A percentile compares a stretch with the other conserved stretches of the same genome.
Conservation (phyloP, 345 rosid species). For the Dipteronia dyeriana region DNA sequence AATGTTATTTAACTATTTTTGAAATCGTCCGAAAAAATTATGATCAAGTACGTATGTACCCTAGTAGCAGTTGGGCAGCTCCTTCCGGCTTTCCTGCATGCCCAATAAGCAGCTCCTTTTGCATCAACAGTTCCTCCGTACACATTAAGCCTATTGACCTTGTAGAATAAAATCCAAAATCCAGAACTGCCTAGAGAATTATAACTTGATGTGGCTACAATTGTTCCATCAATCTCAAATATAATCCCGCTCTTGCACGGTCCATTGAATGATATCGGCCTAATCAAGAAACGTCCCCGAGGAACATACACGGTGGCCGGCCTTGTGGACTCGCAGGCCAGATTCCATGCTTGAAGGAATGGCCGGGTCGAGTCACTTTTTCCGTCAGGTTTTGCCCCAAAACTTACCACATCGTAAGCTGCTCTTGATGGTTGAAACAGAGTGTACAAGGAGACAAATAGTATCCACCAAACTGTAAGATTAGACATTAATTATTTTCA, state of each 20-base stretch:
- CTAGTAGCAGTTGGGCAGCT: conserved; percentile 30
- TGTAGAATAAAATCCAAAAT: conserved; percentile 23
- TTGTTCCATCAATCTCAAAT: conserved; percentile 24
- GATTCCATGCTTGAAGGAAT: background rate
- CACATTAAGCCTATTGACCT: conserved; percentile 16
- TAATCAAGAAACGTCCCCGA: conserved; percentile 24
- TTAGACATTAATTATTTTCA: background rate
- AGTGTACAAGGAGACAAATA: background rate
- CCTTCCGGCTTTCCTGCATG: conserved; percentile 20
- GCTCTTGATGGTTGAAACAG: background rate
- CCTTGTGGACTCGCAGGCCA: background rate
- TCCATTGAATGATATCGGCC: conserved; percentile 17
- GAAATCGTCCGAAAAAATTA: too few relatives aligned
- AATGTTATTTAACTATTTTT: too few relatives aligned
- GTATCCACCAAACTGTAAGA: background rate
- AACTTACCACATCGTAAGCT: background rate
- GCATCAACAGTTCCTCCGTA: conserved; percentile 33
- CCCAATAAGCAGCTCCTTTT: conserved; percentile 31
- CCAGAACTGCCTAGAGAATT: conserved; percentile 28
- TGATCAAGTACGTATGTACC: conserved; percentile 13
- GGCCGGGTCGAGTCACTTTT: background rate
- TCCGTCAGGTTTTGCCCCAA: background rate
- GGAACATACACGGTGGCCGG: background rate
- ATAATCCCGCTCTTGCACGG: conserved; percentile 27
- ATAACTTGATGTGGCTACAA: conserved; percentile 26